Base-by-base conservation (phyloP, 805 yeast species). In the Millerago galiae region DNA sequence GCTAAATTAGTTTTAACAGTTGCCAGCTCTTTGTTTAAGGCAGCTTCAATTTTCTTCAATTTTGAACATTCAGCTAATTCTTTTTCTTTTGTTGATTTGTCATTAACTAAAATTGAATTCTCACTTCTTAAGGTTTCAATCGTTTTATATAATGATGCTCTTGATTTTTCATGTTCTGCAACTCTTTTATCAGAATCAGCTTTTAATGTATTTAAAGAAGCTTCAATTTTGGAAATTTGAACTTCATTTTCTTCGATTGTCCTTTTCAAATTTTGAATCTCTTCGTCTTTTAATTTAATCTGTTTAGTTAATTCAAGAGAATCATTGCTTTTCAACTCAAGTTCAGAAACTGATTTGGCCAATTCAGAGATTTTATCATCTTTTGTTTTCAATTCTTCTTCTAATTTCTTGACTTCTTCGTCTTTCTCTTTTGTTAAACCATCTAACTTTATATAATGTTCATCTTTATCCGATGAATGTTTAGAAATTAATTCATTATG, bases 401-500 rank as follows among this genome's bases (percentile, higher is more conserved):
- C 2, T 11, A 35, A 35, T 5, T 35, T 27, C 3, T 31, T 16
- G 13, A 35, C 27, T 13, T 27, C 25, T 16, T 37, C 28, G n/a
- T 18, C 14, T 37, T 37, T 37, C n/a, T n/a, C 17, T 9, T 18
- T n/a, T n/a, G 21, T 24, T 9, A n/a, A 5, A 11, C 10, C 5
- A 5, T 30, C 28, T 3, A 37, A 29, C 9, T 18, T 15, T 9
- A 8, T 9, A 5, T 15, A 4, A 29, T 29, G 12, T 21, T 48
- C 47, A 8, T 46, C 25, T 21, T 46, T 49, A 15, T 46, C 52
- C 34, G 62, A 39, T 54, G 60, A 44, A 35, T 53, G 48, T 25
- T 45, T 49, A 5, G 52, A 44, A 35, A 65, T 50, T 11, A 65
- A 61, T 14, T 59, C 63, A 1, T 67, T 51, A 41, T 66, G 65